These are phyloP conservation scores for Cystobasidiaceae sp. DNA, from an alignment of 1,284 basidiomycete genomes.

Conservation along the genomic window DNA sequence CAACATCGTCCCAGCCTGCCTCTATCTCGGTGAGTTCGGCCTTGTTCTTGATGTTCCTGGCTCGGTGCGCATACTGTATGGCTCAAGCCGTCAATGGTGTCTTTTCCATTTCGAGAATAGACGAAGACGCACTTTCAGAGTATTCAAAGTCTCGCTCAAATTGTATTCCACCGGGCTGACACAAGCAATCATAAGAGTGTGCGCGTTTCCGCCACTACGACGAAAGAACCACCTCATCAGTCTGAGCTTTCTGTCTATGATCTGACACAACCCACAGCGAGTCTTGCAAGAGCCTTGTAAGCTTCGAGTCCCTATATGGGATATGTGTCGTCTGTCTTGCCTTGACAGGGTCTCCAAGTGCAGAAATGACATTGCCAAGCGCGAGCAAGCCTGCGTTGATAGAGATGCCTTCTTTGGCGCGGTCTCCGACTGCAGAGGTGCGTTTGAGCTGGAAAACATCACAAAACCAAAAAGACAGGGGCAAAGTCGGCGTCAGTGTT, in stretches of 20 bases:
- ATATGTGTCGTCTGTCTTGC: slow-evolving; percentile 59
- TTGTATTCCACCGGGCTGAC: slow-evolving; percentile 95
- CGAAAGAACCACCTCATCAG: neutral
- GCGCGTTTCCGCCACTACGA: slow-evolving; percentile 79
- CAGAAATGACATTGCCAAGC: slow-evolving; percentile 95
- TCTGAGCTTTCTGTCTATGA: neutral
- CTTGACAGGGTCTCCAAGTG: slow-evolving; percentile 83
- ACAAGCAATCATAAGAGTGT: slow-evolving; percentile 98
- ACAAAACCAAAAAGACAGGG: slow-evolving; percentile 10
- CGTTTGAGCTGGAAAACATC: slow-evolving; percentile 73
- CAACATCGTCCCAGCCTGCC: slow-evolving; percentile 96
- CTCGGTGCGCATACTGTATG: slow-evolving; percentile 78
- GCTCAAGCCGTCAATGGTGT: slow-evolving; percentile 56
- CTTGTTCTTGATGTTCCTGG: slow-evolving; percentile 93
- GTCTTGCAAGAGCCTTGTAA: slow-evolving; percentile 88
- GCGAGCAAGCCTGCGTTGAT: slow-evolving; percentile 96
- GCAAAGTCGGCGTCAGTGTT: neutral
- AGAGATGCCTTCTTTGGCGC: slow-evolving; percentile 93
- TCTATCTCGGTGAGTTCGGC: slow-evolving; percentile 89
- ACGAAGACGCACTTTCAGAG: slow-evolving; percentile 69
- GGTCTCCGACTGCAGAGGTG: slow-evolving; percentile 85
- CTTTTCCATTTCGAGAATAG: no score
- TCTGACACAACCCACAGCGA: slow-evolving; percentile 56
- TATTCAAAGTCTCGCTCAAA: slow-evolving; percentile 88
- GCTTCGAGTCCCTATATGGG: slow-evolving; percentile 95